Percentiles rank a stretch among this genome's conserved stretches.
These are phyloP conservation scores for Singerocomus inundabilis DNA, from an alignment of 1,284 basidiomycete species.

Conservation along the genomic window DNA sequence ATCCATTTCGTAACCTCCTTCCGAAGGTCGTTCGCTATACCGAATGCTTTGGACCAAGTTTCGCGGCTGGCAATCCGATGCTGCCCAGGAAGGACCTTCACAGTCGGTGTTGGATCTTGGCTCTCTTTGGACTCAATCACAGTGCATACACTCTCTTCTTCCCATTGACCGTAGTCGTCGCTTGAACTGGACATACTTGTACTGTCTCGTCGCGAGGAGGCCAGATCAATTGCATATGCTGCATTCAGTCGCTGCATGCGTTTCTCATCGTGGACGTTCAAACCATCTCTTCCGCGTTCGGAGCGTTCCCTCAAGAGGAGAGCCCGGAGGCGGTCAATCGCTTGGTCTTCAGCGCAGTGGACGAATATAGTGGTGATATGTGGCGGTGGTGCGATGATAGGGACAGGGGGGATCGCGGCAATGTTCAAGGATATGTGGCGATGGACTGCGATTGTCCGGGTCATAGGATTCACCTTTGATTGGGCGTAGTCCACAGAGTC, in stretches of 20 bases:
- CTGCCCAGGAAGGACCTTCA: not conserved
- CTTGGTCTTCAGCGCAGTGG: constrained; percentile 39
- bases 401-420: constrained; percentile 34
- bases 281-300: constrained; percentile 34
- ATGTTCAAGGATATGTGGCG: constrained; percentile 4
- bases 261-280: constrained; percentile 20
- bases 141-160: constrained; percentile 20
- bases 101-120: not conserved
- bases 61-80: not conserved
- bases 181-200: constrained; percentile 17
- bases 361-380: constrained; percentile 32
- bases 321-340: constrained; percentile 41
- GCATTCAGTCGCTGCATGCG: constrained; percentile 8
- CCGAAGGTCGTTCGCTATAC: constrained; percentile 34
- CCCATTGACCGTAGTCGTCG: constrained; percentile 13
- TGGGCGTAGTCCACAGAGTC: constrained; percentile 23
- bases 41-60: constrained; percentile 19
- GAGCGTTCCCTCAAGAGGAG: constrained; percentile 43
- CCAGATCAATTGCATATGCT: not conserved
- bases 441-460: constrained; percentile 20
- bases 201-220: constrained; percentile 10
- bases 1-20: constrained; percentile 42
- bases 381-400: constrained; percentile 53
- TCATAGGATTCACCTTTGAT: constrained; percentile 27
- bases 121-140: constrained; percentile 9